phyloP scores from a whole-genome alignment of 768 basidiomycete species.

The Collybia sp. region DNA sequence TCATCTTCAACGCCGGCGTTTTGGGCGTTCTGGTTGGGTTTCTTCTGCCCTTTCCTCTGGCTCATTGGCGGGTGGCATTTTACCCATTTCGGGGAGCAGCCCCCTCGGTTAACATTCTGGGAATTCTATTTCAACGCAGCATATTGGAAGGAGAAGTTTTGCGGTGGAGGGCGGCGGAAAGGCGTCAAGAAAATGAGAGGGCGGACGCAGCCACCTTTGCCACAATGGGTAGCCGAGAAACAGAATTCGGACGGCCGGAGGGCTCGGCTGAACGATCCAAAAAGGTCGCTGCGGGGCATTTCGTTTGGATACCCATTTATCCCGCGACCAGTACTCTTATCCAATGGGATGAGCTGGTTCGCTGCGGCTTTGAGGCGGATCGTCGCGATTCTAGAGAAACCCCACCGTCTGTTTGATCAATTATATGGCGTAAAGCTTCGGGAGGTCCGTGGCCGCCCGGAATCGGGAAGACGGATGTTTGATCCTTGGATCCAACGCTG shows the following conservation, averaged over 20 bases:
- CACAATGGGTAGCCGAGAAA: constrained; percentile 40
- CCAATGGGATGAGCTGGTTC: constrained; percentile 19
- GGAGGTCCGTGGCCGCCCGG: constrained; percentile 39
- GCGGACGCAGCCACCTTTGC: constrained; percentile 22
- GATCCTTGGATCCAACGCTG: constrained; percentile 58
- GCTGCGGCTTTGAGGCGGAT: constrained; percentile 11
- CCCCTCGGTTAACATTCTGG: constrained; percentile 37
- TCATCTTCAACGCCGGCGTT: constrained; percentile 36
- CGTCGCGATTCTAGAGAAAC: constrained; percentile 30
- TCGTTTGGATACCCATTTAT: constrained; percentile 60
- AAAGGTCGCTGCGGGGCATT: constrained; percentile 39
- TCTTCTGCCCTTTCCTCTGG: constrained; percentile 71
- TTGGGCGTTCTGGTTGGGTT: constrained; percentile 74
- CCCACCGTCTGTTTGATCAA: constrained; percentile 40
- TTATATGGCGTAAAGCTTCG: constrained; percentile 38
- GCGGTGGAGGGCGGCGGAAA: constrained; percentile 21
- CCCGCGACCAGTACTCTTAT: constrained; percentile 36
- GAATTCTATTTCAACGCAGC: constrained; percentile 39
- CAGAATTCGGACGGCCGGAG: constrained; percentile 38
- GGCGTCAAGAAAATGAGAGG: constrained; percentile 5
- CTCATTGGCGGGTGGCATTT: constrained; percentile 74
- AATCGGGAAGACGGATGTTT: constrained; percentile 43
- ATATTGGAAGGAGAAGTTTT: constrained; percentile 33
- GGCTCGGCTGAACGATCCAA: constrained; percentile 38
- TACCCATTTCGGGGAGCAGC: constrained; percentile 41